Conservation (phyloP, 1,284 basidiomycete genomes). For the Termitomyces sp. region DNA sequence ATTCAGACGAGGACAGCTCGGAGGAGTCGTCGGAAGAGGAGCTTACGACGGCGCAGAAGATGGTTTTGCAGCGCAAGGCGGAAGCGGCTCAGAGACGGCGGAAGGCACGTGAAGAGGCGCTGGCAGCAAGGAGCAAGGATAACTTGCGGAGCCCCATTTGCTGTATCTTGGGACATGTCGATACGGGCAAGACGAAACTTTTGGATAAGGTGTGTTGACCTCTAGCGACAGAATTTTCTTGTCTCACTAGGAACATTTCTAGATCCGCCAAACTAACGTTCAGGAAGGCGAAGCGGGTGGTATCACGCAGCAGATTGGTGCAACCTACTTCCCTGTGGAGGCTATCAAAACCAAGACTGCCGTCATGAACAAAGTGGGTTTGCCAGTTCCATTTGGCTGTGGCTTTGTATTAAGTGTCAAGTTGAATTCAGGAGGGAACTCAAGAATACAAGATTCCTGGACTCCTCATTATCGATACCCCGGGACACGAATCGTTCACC, state of each 20-base stretch:
- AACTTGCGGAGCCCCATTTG: constrained; percentile 96
- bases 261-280: constrained; percentile 99
- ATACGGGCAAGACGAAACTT: constrained; percentile 98
- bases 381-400: not conserved
- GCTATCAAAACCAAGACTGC: constrained; percentile 92
- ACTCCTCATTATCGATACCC: constrained; percentile 96
- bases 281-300: constrained; percentile 99
- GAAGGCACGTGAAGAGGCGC: constrained; percentile 81
- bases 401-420: constrained; percentile 1
- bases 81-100: constrained; percentile 79
- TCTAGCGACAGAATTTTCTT: not conserved
- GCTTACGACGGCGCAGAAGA: constrained; percentile 56
- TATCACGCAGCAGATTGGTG: constrained; percentile 99
- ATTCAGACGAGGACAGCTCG: constrained; percentile 44
- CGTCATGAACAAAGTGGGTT: constrained; percentile 78
- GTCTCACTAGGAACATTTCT: not conserved
- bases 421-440: constrained; percentile 51
- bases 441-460: constrained; percentile 98
- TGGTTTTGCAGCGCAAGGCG: constrained; percentile 76
- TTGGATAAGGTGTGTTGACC: constrained; percentile 77
- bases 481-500: constrained; percentile 99
- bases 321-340: constrained; percentile 99
- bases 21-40: constrained; percentile 54
- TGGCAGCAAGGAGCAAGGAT: constrained; percentile 86
- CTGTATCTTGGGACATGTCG: constrained; percentile 99